A percentile compares a stretch with the other conserved stretches of the same genome.
Evolutionary conservation across 805 yeast genomes (phyloP).

Genomic region (Barnettozyma vustinii): DNA sequence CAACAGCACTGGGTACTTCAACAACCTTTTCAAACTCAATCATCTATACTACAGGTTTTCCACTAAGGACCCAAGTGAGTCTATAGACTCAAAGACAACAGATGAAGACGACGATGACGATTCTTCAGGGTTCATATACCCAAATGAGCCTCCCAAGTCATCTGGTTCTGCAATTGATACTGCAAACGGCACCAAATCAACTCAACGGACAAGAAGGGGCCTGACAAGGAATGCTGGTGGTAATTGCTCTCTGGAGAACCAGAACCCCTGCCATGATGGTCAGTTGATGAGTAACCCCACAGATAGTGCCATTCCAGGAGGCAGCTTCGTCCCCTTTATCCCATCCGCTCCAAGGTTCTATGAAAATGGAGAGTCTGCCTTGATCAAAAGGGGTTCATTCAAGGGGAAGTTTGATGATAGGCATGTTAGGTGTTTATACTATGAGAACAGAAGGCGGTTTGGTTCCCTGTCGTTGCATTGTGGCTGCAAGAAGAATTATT

Average conservation of each 20-base stretch:
- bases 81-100: neutral
- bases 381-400: constrained; percentile 25
- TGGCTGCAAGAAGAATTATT: constrained; percentile 3
- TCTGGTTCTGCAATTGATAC: neutral
- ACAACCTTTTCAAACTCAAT: constrained; percentile 9
- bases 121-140: neutral
- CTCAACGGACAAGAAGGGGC: neutral
- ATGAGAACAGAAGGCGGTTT: neutral
- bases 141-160: neutral
- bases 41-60: constrained; percentile 9
- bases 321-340: neutral
- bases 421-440: constrained; percentile 18
- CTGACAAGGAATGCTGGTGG: neutral
- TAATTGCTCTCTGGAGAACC: neutral
- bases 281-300: neutral
- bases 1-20: constrained; percentile 7
- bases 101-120: neutral
- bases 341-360: constrained; percentile 1
- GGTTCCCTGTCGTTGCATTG: neutral
- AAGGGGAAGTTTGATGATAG: constrained; percentile 27
- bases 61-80: neutral
- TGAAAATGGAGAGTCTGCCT: constrained; percentile 9
- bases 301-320: neutral
- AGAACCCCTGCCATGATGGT: neutral
- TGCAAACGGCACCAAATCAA: neutral